Evolutionary conservation across 192 early-diverging fungal genomes (phyloP).

Genomic region (Dissophora globulifera): DNA sequence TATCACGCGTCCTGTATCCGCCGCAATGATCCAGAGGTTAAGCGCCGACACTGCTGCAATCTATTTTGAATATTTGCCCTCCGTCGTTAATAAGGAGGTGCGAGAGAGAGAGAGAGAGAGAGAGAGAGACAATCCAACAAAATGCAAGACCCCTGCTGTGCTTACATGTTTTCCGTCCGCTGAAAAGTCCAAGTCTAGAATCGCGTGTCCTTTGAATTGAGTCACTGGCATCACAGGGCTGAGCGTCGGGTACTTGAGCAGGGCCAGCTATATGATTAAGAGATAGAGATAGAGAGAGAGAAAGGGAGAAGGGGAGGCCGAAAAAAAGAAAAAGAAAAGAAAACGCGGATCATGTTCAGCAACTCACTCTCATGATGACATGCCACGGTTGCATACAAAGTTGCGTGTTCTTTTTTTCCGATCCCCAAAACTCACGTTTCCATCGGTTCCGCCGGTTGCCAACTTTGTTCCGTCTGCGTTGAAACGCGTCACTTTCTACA

Average conservation of each 20-base stretch:
- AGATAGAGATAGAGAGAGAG: too few relatives aligned
- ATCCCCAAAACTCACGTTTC: conserved; percentile 69
- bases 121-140: too few relatives aligned
- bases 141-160: too few relatives aligned
- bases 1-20: conserved; percentile 55
- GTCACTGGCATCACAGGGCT: conserved; percentile 56
- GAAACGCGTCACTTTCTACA: conserved; percentile 72
- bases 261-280: conserved; percentile 29
- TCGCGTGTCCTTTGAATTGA: conserved; percentile 67
- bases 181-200: conserved; percentile 77
- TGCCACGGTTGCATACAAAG: too few relatives aligned
- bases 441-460: conserved; percentile 76
- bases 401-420: too few relatives aligned
- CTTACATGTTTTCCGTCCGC: conserved; percentile 51
- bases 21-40: conserved; percentile 55
- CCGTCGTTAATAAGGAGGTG: too few relatives aligned
- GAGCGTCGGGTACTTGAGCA: conserved; percentile 74
- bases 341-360: too few relatives aligned
- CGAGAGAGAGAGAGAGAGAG: too few relatives aligned
- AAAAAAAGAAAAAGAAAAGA: too few relatives aligned
- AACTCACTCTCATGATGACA: too few relatives aligned
- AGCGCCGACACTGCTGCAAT: conserved; percentile 62
- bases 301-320: too few relatives aligned
- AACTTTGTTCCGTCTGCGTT: conserved; percentile 72
- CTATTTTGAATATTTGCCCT: too few relatives aligned